These are phyloP conservation scores for Monilinia fructigena DNA, from an alignment of 2,329 filamentous ascomycete genomes.

Conservation along the genomic window DNA sequence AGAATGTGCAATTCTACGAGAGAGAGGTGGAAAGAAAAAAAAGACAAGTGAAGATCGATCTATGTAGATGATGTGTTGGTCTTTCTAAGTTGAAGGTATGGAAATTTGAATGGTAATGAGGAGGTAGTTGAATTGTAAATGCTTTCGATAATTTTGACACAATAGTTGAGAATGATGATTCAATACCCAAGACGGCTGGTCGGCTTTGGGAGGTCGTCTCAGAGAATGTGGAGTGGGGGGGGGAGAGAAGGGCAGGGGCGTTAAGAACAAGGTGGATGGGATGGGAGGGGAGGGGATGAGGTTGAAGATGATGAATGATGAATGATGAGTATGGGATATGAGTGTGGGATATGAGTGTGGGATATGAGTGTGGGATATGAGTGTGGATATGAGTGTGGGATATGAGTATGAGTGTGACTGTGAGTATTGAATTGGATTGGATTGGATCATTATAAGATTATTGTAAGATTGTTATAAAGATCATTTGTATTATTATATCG, in stretches of 20 bases:
- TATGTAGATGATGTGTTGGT: background rate
- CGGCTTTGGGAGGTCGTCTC: slow-evolving; percentile 9
- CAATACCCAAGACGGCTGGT: slow-evolving; percentile 8
- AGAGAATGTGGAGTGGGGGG: slow-evolving; percentile 23
- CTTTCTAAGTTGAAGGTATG: background rate
- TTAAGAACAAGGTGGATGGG: slow-evolving; percentile 6
- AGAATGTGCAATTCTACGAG: background rate
- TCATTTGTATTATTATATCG: too few species aligned
- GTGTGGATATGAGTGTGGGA: too few species aligned
- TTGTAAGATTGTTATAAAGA: too few species aligned
- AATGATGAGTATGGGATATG: too few species aligned
- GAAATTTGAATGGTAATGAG: background rate
- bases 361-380: too few species aligned
- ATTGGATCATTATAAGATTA: too few species aligned
- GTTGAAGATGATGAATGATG: background rate
- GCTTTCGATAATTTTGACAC: background rate
- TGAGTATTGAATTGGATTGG: too few species aligned
- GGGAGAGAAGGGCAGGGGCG: background rate
- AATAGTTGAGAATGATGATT: background rate
- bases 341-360: too few species aligned
- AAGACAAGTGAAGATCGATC: background rate
- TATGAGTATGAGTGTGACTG: too few species aligned
- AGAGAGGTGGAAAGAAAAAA: background rate
- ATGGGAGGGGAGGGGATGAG: background rate
- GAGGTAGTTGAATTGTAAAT: background rate